Evolutionary conservation across 179 eudicot species (phyloP), one percentile per base, ranked within the genome.

Genomic region (Kewa caespitosa): DNA sequence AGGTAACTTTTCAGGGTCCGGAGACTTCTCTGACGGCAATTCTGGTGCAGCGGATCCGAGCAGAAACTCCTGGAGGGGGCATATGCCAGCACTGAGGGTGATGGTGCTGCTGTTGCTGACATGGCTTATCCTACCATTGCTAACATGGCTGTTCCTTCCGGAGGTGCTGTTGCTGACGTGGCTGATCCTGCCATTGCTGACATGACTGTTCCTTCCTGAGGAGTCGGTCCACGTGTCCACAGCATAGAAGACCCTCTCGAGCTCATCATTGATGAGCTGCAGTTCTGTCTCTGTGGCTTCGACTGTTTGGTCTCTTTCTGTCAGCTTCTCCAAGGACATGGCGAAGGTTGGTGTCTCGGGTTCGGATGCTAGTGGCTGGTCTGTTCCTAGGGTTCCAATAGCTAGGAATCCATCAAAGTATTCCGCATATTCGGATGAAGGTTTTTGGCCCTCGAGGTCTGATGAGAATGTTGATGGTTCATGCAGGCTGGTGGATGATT

Each of bases 341-440:
- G 85, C 80, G 55, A 94, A 92, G 50, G 90, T 91, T 48, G 98
- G 98, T 48, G 98, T 94, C 63, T 87, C 84, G 33, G 93, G 91
- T 77, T 85, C 92, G 57, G 85, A 42, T n/a, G n/a, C n/a, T n/a
- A 66, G 73, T 60, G 69, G 72, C 76, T 32, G 82, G 1, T 87
- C 90, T 31, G 80, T 74, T 67, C 97, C 97, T 52, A 94, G 90
- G 38, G 98, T 94, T 8, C 98, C 98, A 10, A 92, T 91, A 25
- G 97, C 92, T 55, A 94, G 88, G 72, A 94, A 94, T 59, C 98
- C 98, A 66, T 92, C 92, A 70, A 94, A 94, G 63, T 85, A 77
- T 46, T 87, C 95, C 11, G 93, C 80, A 68, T 81, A 78, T 5
- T 80, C 86, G 59, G 85, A 81, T 37, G 92, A 81, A 72, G 85